phyloP scores from a whole-genome alignment of 2,329 filamentous ascomycete genomes.

The Fusarium floridanum region DNA sequence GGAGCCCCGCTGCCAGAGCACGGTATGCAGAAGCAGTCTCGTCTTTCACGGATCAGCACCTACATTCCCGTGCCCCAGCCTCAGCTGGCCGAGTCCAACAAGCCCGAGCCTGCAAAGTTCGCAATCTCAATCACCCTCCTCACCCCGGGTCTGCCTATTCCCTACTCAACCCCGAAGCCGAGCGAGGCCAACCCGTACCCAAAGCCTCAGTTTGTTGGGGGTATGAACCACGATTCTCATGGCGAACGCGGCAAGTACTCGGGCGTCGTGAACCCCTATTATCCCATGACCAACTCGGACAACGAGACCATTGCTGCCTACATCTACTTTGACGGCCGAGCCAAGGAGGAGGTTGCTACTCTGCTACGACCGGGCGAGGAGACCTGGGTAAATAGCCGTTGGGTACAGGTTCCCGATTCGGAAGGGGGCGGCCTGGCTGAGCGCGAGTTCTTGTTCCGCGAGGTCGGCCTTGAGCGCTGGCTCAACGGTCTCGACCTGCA shows the following conservation, averaged over 20 bases:
- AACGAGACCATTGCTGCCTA: slow-evolving; percentile 99
- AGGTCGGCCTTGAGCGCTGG: slow-evolving; percentile 96
- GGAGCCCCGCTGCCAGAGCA: slow-evolving; percentile 88
- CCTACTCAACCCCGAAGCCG: slow-evolving; percentile 90
- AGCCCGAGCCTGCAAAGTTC: slow-evolving; percentile 94
- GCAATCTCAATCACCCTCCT: slow-evolving; percentile 98
- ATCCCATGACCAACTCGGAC: slow-evolving; percentile 89
- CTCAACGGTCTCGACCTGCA: slow-evolving; percentile 96
- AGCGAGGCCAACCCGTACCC: slow-evolving; percentile 83
- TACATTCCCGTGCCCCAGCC: slow-evolving; percentile 97
- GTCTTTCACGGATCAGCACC: slow-evolving; percentile 91
- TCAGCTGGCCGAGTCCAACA: slow-evolving; percentile 75
- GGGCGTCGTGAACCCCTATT: slow-evolving; percentile 82
- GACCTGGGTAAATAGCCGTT: slow-evolving; percentile 98
- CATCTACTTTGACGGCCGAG: slow-evolving; percentile 96
- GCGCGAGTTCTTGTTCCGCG: slow-evolving; percentile 95
- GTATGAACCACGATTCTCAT: slow-evolving; percentile 67
- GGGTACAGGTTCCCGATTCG: slow-evolving; percentile 92
- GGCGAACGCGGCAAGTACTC: slow-evolving; percentile 61
- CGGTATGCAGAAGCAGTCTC: slow-evolving; percentile 93
- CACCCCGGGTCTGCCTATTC: slow-evolving; percentile 87
- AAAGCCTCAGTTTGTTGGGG: slow-evolving; percentile 83
- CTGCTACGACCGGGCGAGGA: slow-evolving; percentile 92
- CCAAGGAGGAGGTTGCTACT: slow-evolving; percentile 97
- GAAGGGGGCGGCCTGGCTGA: slow-evolving; percentile 96